phyloP scores from a whole-genome alignment of 2,329 filamentous ascomycete genomes.

The Pseudopithomyces maydicus region DNA sequence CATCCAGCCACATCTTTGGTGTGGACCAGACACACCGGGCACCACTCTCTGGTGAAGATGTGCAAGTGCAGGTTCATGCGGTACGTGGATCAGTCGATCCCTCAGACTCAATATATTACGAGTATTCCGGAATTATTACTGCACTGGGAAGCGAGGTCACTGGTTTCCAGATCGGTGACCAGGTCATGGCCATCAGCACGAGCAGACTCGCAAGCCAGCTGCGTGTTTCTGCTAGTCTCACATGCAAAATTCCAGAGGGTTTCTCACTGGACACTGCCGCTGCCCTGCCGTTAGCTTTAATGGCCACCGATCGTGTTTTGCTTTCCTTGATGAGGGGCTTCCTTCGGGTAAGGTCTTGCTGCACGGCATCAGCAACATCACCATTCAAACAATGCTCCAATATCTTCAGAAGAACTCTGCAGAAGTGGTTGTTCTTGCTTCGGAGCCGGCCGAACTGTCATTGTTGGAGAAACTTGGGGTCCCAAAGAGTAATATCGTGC shows the following conservation, averaged over 20 bases:
- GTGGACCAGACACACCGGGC: background rate
- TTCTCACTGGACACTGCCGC: background rate
- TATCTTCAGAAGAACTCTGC: too few relatives aligned
- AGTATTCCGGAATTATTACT: background rate
- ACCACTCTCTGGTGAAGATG: background rate
- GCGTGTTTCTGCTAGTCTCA: background rate
- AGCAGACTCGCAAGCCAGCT: background rate
- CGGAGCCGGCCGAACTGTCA: too few relatives aligned
- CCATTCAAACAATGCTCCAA: too few relatives aligned
- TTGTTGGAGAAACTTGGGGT: too few relatives aligned
- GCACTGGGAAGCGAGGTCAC: background rate
- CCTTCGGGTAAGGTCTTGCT: too few relatives aligned
- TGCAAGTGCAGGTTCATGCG: background rate
- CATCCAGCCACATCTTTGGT: background rate
- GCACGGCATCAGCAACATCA: too few relatives aligned
- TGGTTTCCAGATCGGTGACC: background rate
- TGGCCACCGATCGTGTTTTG: background rate
- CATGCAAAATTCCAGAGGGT: background rate
- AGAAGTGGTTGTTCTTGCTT: too few relatives aligned
- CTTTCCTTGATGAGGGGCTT: too few relatives aligned
- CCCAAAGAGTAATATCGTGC: too few relatives aligned
- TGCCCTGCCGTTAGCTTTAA: background rate
- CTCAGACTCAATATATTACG: background rate
- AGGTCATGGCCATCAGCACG: background rate
- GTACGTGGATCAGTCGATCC: background rate